Evolutionary conservation across 176 grass and related monocot genomes (phyloP).

Genomic region (Thalia dealbata): DNA sequence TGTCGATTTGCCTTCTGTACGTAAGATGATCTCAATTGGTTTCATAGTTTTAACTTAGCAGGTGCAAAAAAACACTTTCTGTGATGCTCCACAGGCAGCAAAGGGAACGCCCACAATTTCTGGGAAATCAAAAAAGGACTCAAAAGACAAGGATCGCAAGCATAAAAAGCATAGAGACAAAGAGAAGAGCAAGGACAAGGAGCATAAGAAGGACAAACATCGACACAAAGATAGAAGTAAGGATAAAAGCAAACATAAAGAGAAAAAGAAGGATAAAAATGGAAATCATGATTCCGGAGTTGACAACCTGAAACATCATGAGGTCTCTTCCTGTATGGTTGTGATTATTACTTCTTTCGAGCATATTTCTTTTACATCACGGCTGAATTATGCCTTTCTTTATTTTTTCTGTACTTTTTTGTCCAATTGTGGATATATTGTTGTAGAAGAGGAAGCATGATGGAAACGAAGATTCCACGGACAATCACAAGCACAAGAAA

Average conservation of each 20-base stretch:
- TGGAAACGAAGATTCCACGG: slow-evolving; percentile 33
- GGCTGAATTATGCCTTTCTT: no score
- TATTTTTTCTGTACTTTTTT: no score
- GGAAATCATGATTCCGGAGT: slow-evolving; percentile 64
- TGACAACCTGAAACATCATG: slow-evolving; percentile 71
- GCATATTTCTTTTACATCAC: neutral
- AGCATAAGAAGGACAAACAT: slow-evolving; percentile 89
- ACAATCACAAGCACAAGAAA: slow-evolving; percentile 64
- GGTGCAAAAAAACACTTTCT: slow-evolving; percentile 8
- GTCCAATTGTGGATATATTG: neutral
- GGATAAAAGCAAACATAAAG: slow-evolving; percentile 71
- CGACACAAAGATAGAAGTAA: slow-evolving; percentile 81
- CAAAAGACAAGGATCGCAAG: slow-evolving; percentile 82
- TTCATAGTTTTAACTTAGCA: slow-evolving; percentile 4
- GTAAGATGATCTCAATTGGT: slow-evolving; percentile 18
- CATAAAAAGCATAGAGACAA: slow-evolving; percentile 84
- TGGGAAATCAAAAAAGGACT: slow-evolving; percentile 58
- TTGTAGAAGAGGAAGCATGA: slow-evolving; percentile 61
- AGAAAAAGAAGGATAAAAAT: slow-evolving; percentile 88
- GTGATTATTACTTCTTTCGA: neutral
- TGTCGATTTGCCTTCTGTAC: slow-evolving; percentile 84
- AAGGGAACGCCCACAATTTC: slow-evolving; percentile 74
- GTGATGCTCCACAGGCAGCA: slow-evolving; percentile 37
- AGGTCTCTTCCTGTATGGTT: slow-evolving; percentile 27
- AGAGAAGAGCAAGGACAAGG: slow-evolving; percentile 80